These are phyloP conservation scores for Chionographis japonica DNA, from an alignment of 106 monocot genomes.

Conservation along the genomic window DNA sequence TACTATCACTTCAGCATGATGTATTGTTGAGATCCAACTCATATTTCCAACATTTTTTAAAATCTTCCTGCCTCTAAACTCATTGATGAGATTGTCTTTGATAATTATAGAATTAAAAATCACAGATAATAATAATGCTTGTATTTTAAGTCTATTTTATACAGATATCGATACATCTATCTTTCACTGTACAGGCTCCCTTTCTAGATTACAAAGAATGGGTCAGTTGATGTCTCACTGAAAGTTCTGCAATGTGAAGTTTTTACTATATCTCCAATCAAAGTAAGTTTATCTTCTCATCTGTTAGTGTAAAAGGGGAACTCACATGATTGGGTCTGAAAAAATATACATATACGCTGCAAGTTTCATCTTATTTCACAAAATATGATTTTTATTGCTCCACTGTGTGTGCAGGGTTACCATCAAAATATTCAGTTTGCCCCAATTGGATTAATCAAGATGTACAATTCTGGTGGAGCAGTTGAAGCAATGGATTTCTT, in stretches of 20 bases:
- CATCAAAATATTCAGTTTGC: constrained; percentile 29
- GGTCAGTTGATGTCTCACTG: constrained; percentile 25
- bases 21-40: too few relatives aligned
- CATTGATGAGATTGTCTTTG: too few relatives aligned
- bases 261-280: constrained; percentile 47
- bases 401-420: constrained; percentile 15
- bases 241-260: constrained; percentile 36
- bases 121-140: too few relatives aligned
- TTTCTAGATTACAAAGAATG: constrained; percentile 27
- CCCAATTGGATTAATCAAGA: constrained; percentile 37
- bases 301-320: background rate
- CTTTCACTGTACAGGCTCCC: constrained; percentile 17
- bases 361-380: too few relatives aligned
- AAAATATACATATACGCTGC: too few relatives aligned
- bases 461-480: constrained; percentile 52
- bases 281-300: constrained; percentile 1
- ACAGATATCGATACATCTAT: background rate
- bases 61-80: too few relatives aligned
- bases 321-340: too few relatives aligned
- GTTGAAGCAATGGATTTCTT: constrained; percentile 16
- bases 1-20: too few relatives aligned
- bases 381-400: too few relatives aligned
- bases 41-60: too few relatives aligned
- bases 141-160: background rate
- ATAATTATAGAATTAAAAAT: too few relatives aligned